These are phyloP conservation scores for Cercospora berteroae DNA, from an alignment of 2,329 filamentous ascomycete genomes.

Conservation along the genomic window DNA sequence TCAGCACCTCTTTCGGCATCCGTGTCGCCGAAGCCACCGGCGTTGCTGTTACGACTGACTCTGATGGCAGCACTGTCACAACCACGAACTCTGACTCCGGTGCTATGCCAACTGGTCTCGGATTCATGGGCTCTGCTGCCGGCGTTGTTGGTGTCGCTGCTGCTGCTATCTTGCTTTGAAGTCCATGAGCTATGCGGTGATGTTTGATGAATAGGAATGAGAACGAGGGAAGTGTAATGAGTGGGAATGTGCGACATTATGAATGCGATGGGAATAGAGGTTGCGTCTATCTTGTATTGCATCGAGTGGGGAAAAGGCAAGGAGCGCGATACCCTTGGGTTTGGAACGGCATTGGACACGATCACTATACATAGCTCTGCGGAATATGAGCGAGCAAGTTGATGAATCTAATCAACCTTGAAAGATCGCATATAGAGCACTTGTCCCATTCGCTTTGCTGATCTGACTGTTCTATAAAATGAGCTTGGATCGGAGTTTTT, in stretches of 20 bases:
- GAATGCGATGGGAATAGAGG: neutral
- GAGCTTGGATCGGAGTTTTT: too few relatives aligned
- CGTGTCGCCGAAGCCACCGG: conserved; percentile 31
- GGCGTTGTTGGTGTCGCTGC: conserved; percentile 35
- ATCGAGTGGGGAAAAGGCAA: too few relatives aligned
- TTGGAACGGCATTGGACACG: too few relatives aligned
- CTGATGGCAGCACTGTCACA: conserved; percentile 9
- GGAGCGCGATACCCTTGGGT: too few relatives aligned
- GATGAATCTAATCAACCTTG: too few relatives aligned
- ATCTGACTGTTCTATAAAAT: too few relatives aligned
- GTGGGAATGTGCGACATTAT: neutral
- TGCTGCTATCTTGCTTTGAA: conserved; percentile 37
- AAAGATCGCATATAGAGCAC: too few relatives aligned
- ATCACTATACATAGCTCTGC: too few relatives aligned
- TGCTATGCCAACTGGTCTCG: conserved; percentile 27
- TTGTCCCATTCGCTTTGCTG: too few relatives aligned
- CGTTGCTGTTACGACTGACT: conserved; percentile 9
- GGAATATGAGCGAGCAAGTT: too few relatives aligned
- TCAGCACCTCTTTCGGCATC: conserved; percentile 35
- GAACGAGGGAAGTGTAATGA: neutral
- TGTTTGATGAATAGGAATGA: neutral
- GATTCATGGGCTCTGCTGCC: conserved; percentile 29
- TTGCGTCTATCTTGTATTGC: too few relatives aligned
- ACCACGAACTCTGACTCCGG: conserved; percentile 24
- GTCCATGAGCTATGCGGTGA: neutral